Base-by-base conservation (phyloP, 805 yeast genomes). In the Brettanomyces naardenensis region DNA sequence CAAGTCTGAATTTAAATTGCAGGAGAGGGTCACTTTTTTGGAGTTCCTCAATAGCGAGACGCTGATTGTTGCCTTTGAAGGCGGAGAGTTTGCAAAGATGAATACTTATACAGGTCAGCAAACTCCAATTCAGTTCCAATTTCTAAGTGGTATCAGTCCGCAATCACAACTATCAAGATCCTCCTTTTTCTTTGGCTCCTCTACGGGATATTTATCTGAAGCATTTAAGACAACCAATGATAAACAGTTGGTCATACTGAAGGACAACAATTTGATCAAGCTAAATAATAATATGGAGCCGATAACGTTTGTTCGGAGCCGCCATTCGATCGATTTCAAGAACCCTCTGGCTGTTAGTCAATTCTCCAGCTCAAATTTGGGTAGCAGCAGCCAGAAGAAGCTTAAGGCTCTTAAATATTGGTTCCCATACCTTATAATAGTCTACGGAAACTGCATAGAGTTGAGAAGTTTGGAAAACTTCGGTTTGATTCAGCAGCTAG, bases 361-460 rank as follows among this genome's bases (percentile, higher is more conserved):
- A 3, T 28, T 26, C 10, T 25, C 39, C 23, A 20, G 22, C 5
- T 37, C 33, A 10, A 31, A 33, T 4, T 22, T 37, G 35, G 57
- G 57, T 10, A 53, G 42, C 29, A 25, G 27, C 31, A 19, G 18
- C n/a, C 3, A 37, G 17, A 3, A 19, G 28, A 49, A 44, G 33
- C 46, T 68, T 7, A 44, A 48, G 20, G 40, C 41, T 36, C 45
- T 64, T 13, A 54, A 47, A 22, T 62, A 51, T 42, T 53, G 57
- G 54, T 62, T 65, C 36, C 75, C 75, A 0, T 70, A 66, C 42
- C 41, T 69, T 11, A 35, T 69, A 4, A 35, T 59, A 5, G 44
- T 52, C 1, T 46, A 56, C 21, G 46, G 54, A 7, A 51, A 51
- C 26, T 44, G 53, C 4, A 42, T 73, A 1, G 68, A 65, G 35